Base-by-base conservation (phyloP, 805 yeast species). In the Ogataea thermomethanolica region DNA sequence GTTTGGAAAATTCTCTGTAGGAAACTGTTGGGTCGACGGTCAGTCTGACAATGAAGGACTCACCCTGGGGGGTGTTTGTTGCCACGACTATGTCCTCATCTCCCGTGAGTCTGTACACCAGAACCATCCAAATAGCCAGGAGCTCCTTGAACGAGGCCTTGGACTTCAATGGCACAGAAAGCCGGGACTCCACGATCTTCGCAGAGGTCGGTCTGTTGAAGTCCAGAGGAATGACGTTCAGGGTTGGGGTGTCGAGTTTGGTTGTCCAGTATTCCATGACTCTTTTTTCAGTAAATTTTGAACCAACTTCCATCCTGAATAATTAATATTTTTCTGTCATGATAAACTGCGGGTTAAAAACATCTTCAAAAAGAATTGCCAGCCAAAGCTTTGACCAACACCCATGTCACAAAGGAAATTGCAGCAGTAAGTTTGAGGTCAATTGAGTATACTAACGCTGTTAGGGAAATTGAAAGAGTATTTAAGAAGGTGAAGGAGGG, bases 401-500 rank as follows among this genome's bases (percentile, higher is more conserved):
- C 51, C 29, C 31, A 72, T 72, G 78, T 69, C 77, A 35, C 75
- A 70, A 44, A 55, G 78, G 51, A 72, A 72, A 51, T 59, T 72
- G 33, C 74, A 70, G 51, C 77, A 71, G 74, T 69, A 64, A 49
- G 74, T 67, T 26, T 8, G 5, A 7, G 31, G 12, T 5, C 39
- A 13, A n/a, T 11, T 23, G 12, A 32, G 23, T 17, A 15, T 21
- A 26, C 44, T 45, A 27, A 37, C 44, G 30, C 36, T 37, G 2
- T 33, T 37, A 65, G 65, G 64, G 97, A 91, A 70, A 87, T 93
- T 59, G 99, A 91, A 66, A 86, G 90, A 58, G 88, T 90, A 55
- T 76, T 84, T 66, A 88, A 88, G 64, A 88, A 93, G 64, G 95
- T 93, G 39, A 78, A 81, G 43, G 99, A 91, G 68, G 99, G 99